Evolutionary conservation across 345 rosid genomes (phyloP), one percentile per base, ranked within the genome.

Genomic region (Euphorbia lathyris): DNA sequence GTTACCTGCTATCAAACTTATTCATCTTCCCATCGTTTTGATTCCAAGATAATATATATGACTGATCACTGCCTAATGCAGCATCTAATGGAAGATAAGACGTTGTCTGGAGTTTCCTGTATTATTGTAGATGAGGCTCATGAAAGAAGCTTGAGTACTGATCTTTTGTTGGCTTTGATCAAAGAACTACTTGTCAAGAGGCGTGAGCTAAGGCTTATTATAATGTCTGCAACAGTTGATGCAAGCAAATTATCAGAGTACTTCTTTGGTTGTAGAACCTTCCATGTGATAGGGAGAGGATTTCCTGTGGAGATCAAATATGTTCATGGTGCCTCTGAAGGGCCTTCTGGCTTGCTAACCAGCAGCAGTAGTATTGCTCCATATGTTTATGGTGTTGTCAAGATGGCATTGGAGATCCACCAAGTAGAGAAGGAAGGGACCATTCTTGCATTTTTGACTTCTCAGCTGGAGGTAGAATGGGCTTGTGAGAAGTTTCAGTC

Each of bases 151-250:
- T 78, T 93, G 84, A 88, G 84, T 83, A 93, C 97, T 3, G 98
- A 93, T 81, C 90, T 93, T 71, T 91, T 93, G 58, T 72, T 93
- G 85, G 92, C 93, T 16, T 67, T 86, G 83, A 77, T 91, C 34
- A 89, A 84, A 81, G 78, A 80, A 67, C 79, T 93, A 72, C 87
- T 91, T 42, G 47, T 64, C 55, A 75, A 47, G 77, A 89, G 92
- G 77, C 36, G 53, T 76, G 86, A 87, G 67, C 66, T 93, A 66
- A 86, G 90, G 83, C 86, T 93, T 75, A 69, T 93, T 58, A 88
- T 93, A 82, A 93, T 93, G 98, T 93, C 97, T 58, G 98, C 98
- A 69, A 93, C 98, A 29, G 98, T 93, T 16, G 87, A 93, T 85
- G 88, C 97, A 48, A 63, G 70, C 64, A 90, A 88, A 74, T 90